Conservation (phyloP, 495 filamentous ascomycete species). For the Hypomontagnella submonticulosa region DNA sequence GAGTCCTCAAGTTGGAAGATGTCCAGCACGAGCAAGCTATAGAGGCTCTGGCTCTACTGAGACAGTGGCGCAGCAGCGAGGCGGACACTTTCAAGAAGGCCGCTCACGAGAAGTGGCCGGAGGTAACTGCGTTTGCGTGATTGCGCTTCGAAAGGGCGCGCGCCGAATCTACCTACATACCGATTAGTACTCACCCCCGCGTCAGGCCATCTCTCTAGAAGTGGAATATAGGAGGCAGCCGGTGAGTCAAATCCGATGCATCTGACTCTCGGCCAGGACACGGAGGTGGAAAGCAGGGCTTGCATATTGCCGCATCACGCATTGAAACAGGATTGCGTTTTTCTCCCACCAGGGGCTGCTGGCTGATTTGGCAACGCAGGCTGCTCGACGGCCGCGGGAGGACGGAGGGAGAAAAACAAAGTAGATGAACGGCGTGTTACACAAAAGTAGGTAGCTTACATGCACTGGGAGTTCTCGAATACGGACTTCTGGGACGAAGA, state of each 20-base stretch:
- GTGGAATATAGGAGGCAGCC: not conserved
- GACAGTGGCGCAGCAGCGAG: slow-evolving; percentile 68
- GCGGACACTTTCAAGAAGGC: slow-evolving; percentile 68
- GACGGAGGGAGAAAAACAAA: slow-evolving; percentile 5
- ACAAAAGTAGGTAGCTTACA: not conserved
- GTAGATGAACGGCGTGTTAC: slow-evolving; percentile 19
- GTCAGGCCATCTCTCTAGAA: slow-evolving; percentile 1
- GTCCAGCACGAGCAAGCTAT: slow-evolving; percentile 70
- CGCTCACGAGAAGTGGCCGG: slow-evolving; percentile 76
- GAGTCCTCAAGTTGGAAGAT: slow-evolving; percentile 63
- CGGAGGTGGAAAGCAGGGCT: slow-evolving; percentile 21
- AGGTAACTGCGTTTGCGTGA: slow-evolving; percentile 68
- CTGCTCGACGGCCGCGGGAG: not conserved
- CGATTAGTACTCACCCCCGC: not conserved
- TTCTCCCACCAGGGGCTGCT: not conserved
- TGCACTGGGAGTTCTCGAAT: slow-evolving; percentile 3
- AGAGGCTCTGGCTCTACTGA: slow-evolving; percentile 67
- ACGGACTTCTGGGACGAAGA: not conserved
- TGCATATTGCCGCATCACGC: slow-evolving; percentile 20
- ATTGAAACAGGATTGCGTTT: too few relatives aligned
- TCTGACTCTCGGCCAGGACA: slow-evolving; percentile 21
- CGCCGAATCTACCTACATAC: not conserved
- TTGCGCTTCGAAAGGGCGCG: not conserved
- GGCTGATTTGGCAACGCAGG: not conserved
- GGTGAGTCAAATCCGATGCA: slow-evolving; percentile 22